These are phyloP conservation scores for Citrus medica DNA, from an alignment of 345 rosid species.

Conservation along the genomic window DNA sequence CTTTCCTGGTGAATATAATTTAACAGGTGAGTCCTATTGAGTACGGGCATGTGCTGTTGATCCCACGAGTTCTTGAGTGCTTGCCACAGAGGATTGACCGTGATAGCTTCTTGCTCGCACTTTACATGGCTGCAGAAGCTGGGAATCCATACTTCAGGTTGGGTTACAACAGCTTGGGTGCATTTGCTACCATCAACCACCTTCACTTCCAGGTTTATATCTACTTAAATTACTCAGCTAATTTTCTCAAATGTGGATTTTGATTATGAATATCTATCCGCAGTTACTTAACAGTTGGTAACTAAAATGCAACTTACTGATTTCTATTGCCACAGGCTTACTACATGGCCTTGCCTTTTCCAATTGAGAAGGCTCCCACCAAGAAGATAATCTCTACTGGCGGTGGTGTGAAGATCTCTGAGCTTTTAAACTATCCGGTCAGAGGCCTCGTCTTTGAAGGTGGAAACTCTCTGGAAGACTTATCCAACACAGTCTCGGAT, in stretches of 20 bases:
- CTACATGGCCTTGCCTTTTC: conserved; percentile 70
- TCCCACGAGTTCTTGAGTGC: conserved; percentile 82
- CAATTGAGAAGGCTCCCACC: conserved; percentile 81
- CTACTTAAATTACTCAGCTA: neutral
- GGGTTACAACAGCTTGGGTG: conserved; percentile 97
- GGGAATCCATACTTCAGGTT: conserved; percentile 77
- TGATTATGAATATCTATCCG: neutral
- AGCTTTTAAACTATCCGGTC: conserved; percentile 74
- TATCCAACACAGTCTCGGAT: conserved; percentile 56
- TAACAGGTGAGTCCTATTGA: conserved; percentile 96
- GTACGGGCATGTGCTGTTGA: conserved; percentile 89
- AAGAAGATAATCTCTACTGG: conserved; percentile 43
- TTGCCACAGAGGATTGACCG: conserved; percentile 94
- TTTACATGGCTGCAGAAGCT: conserved; percentile 81
- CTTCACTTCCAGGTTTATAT: conserved; percentile 91
- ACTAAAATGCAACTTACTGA: neutral
- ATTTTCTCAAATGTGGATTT: neutral
- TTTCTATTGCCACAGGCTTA: conserved; percentile 57
- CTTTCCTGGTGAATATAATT: neutral
- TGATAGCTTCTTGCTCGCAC: conserved; percentile 78
- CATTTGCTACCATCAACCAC: conserved; percentile 97
- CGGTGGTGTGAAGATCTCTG: conserved; percentile 57
- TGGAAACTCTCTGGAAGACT: conserved; percentile 55
- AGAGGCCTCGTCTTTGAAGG: conserved; percentile 84
- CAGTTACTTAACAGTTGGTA: neutral